These are phyloP conservation scores for Gyromitra esculenta DNA, from an alignment of 2,329 filamentous ascomycete genomes.

Conservation along the genomic window DNA sequence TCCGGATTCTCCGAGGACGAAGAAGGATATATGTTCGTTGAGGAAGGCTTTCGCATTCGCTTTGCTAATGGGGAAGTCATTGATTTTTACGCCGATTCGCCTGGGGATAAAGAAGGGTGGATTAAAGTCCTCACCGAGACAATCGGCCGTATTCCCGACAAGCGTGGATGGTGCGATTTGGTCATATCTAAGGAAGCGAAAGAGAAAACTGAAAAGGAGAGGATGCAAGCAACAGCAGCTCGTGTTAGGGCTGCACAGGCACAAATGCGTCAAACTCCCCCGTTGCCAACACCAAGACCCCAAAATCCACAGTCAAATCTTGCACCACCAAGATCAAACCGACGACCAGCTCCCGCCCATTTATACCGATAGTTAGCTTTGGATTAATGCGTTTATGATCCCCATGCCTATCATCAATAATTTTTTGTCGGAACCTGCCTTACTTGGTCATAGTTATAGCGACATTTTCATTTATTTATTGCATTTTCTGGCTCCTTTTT, in stretches of 20 bases:
- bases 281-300: conserved; percentile 40
- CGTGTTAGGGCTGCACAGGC: conserved; percentile 50
- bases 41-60: conserved; percentile 97
- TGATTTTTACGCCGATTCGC: conserved; percentile 95
- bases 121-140: conserved; percentile 85
- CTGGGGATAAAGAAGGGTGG: conserved; percentile 90
- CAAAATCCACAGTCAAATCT: conserved; percentile 23
- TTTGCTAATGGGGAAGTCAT: conserved; percentile 99
- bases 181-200: conserved; percentile 65
- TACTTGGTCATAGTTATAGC: conserved; percentile 17
- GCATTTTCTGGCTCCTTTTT: conserved; percentile 34
- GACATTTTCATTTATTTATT: conserved; percentile 10
- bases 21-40: conserved; percentile 99
- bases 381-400: background rate
- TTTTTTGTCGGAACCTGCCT: background rate
- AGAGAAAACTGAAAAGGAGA: conserved; percentile 53
- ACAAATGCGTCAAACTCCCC: conserved; percentile 49
- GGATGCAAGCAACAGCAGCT: conserved; percentile 43
- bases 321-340: conserved; percentile 41
- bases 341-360: conserved; percentile 44
- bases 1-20: conserved; percentile 98
- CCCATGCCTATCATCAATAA: conserved; percentile 27
- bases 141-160: conserved; percentile 67
- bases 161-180: conserved; percentile 71
- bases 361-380: conserved; percentile 40